Evolutionary conservation across 23 red algal species (phyloP).

Genomic region (Rhodosorus marinus): DNA sequence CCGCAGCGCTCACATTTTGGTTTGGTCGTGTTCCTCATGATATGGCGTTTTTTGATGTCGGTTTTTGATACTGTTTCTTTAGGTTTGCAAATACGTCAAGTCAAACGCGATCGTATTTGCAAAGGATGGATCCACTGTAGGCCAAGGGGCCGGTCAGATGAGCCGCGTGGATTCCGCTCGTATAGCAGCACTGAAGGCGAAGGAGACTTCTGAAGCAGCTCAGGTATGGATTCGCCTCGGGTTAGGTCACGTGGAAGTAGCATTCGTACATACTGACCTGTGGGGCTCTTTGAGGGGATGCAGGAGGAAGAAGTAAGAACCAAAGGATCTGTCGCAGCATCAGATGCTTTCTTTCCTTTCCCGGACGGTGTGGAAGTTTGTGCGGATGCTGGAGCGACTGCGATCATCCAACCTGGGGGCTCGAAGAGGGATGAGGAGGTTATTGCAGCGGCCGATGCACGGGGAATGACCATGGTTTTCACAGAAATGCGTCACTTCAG

Average conservation of each 20-base stretch:
- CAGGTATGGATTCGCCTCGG: too few species aligned
- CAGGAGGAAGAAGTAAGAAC: conserved; percentile 61
- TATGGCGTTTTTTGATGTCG: too few species aligned
- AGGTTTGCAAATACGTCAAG: conserved; percentile 97
- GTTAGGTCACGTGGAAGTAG: too few species aligned
- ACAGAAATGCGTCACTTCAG: conserved; percentile 84
- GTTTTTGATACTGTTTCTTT: too few species aligned
- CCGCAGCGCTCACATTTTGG: too few species aligned
- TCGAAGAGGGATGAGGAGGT: conserved; percentile 93
- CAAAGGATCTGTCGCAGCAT: conserved; percentile 51
- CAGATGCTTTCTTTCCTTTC: conserved; percentile 96
- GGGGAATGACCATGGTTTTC: conserved; percentile 68
- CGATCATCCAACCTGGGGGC: conserved; percentile 90
- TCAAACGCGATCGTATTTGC: conserved; percentile 97
- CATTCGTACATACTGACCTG: too few species aligned
- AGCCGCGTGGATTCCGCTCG: conserved; percentile 87
- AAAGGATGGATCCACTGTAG: conserved; percentile 47
- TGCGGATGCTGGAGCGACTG: conserved; percentile 72
- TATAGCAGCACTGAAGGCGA: conserved; percentile 91
- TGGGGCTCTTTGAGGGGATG: too few species aligned
- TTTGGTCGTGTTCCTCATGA: too few species aligned
- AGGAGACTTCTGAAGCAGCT: conserved; percentile 40
- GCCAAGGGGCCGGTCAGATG: conserved; percentile 95
- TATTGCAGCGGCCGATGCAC: conserved; percentile 81
- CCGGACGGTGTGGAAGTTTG: conserved; percentile 66